Base-by-base conservation (phyloP, 257 asterid genomes). In the Knoxia roxburghii region DNA sequence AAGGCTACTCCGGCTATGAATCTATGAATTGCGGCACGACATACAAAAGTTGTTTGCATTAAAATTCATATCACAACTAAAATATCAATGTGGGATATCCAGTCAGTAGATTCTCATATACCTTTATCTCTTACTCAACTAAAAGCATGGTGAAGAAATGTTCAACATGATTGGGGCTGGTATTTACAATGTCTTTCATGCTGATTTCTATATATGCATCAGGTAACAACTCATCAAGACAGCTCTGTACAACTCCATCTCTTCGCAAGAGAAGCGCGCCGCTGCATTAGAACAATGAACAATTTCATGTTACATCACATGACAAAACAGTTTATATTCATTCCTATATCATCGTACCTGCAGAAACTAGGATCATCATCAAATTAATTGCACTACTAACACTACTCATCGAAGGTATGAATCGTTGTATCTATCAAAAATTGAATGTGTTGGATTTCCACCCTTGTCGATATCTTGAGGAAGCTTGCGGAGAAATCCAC, bases 391-490 rank as follows among this genome's bases (percentile, higher is more conserved):
- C 40, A 71, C 37, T 23, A 59, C 90, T 80, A 68, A 90, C 99
- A 9, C 98, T 56, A 94, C 82, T 78, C 95, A 79, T 15, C 98
- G 86, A 48, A 94, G 96, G 79, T 94, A 94, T 2, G 94, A 79
- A 70, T 94, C 99, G 61, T 94, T 90, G 73, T 94, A 94, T 82
- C 99, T 78, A 51, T 94, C 99, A 46, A 94, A 94, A 74, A 90
- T 86, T 51, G 99, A 94, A 73, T 90, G 97, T 39, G 99, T 88
- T 46, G 99, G 99, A 69, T 94, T 94, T 70, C 99, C 98, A 58
- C 99, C 99, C 91, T 94, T 90, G 83, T 90, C 99, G 18, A 84
- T 86, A 83, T 94, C 99, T 72, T 94, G 99, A 61, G 99, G 99
- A 77, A 94, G 97, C 80, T 94, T 94, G 75, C 99, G 78, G 80